Percentiles rank a stretch among this genome's conserved stretches.
phyloP scores from a whole-genome alignment of 1,284 basidiomycete genomes.

The Porphyrellus sp. region DNA sequence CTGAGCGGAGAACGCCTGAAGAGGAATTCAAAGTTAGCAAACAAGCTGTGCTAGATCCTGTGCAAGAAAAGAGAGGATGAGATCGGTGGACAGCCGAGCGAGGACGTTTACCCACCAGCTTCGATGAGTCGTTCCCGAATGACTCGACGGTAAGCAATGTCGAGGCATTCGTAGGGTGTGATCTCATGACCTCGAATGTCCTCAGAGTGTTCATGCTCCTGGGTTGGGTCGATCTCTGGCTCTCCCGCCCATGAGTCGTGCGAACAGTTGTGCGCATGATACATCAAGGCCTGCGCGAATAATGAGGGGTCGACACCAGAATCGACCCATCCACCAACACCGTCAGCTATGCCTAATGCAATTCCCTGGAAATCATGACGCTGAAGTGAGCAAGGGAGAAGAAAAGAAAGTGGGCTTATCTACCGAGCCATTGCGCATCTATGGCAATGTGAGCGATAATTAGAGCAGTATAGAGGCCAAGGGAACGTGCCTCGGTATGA shows the following conservation, averaged over 20 bases:
- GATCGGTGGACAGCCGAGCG: not conserved
- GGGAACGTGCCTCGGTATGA: conserved; percentile 59
- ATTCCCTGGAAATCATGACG: conserved; percentile 53
- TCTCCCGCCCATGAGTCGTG: conserved; percentile 72
- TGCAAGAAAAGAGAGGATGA: conserved; percentile 1
- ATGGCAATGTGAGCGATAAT: conserved; percentile 5
- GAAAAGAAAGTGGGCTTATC: conserved; percentile 36
- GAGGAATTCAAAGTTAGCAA: conserved; percentile 74
- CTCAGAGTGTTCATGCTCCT: conserved; percentile 44
- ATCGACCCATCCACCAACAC: conserved; percentile 70
- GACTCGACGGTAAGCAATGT: conserved; percentile 71
- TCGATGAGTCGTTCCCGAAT: conserved; percentile 65
- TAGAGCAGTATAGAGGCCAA: not conserved
- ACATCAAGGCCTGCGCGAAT: conserved; percentile 66
- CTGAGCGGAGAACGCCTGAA: conserved; percentile 72
- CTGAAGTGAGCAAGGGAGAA: conserved; percentile 24
- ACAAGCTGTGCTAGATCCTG: conserved; percentile 87
- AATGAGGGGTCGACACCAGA: conserved; percentile 82
- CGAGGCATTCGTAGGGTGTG: conserved; percentile 66
- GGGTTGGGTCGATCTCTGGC: conserved; percentile 53
- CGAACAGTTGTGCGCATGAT: conserved; percentile 68
- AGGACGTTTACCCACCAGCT: conserved; percentile 53
- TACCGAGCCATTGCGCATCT: conserved; percentile 80
- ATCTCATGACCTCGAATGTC: conserved; percentile 69
- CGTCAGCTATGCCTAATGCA: conserved; percentile 71